Percentiles rank a stretch among this genome's conserved stretches.
Evolutionary conservation across 257 asterid species (phyloP).

Genomic region (Anisodus tanguticus): DNA sequence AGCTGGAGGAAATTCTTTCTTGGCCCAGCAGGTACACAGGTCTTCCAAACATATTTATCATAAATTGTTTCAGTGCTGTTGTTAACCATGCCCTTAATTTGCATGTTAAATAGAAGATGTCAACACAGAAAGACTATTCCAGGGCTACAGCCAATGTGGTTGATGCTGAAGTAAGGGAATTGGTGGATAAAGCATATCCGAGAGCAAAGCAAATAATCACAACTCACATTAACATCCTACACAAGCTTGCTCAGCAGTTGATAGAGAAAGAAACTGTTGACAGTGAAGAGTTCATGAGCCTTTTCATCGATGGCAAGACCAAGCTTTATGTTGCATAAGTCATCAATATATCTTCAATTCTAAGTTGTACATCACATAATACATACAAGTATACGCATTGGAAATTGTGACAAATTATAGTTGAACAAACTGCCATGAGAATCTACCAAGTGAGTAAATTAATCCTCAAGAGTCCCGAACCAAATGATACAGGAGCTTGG

Average conservation of each 20-base stretch:
- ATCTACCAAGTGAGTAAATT: conserved; percentile 33
- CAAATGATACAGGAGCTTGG: conserved; percentile 40
- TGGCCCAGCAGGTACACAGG: conserved; percentile 76
- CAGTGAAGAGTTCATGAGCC: conserved; percentile 99
- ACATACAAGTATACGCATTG: conserved; percentile 34
- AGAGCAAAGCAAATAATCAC: conserved; percentile 73
- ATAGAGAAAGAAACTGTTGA: conserved; percentile 94
- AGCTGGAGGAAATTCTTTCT: conserved; percentile 89
- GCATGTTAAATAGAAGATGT: no score
- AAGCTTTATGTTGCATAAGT: conserved; percentile 64
- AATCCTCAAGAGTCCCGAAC: conserved; percentile 31
- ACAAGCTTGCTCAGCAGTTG: conserved; percentile 85
- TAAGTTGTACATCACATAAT: conserved; percentile 36
- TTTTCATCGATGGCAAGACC: conserved; percentile 92
- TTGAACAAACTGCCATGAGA: conserved; percentile 27
- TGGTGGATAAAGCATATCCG: conserved; percentile 74
- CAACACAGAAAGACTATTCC: conserved; percentile 81
- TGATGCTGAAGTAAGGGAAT: conserved; percentile 86
- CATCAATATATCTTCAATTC: not conserved
- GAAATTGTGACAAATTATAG: conserved; percentile 40
- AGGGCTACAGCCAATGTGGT: conserved; percentile 97
- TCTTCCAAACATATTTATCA: no score
- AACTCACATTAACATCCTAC: conserved; percentile 76
- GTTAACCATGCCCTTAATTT: not conserved
- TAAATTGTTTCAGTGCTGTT: not conserved